Evolutionary conservation across 2,329 filamentous ascomycete genomes (phyloP).

Genomic region (Stagonosporopsis cucurbitacearum): DNA sequence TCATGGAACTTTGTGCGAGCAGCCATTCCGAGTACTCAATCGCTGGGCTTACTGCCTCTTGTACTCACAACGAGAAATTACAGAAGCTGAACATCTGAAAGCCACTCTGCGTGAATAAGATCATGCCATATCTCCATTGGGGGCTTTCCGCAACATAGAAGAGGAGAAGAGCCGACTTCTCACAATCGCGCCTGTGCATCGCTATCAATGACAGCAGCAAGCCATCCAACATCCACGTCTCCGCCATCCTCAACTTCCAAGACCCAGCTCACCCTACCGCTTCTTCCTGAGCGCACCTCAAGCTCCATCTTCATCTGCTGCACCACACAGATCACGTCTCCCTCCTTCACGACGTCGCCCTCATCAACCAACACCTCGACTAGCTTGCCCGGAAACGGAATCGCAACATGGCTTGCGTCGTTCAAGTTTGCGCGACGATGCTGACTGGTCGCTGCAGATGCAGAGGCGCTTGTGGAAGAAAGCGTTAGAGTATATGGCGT

Average conservation of each 20-base stretch:
- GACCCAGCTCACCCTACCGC: slow-evolving; percentile 59
- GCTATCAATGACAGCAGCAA: slow-evolving; percentile 57
- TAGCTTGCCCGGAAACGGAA: slow-evolving; percentile 65
- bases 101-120: too few relatives aligned
- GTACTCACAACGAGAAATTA: too few relatives aligned
- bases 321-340: slow-evolving; percentile 64
- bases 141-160: too few relatives aligned
- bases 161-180: not conserved
- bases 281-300: slow-evolving; percentile 61
- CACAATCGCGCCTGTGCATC: not conserved
- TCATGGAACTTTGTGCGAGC: too few relatives aligned
- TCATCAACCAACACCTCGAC: slow-evolving; percentile 65
- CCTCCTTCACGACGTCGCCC: slow-evolving; percentile 60
- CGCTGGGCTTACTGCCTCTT: too few relatives aligned
- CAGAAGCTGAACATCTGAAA: too few relatives aligned
- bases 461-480: slow-evolving; percentile 52
- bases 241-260: slow-evolving; percentile 61
- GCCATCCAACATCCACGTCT: slow-evolving; percentile 63
- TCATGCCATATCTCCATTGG: too few relatives aligned
- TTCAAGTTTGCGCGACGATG: slow-evolving; percentile 59
- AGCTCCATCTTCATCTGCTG: slow-evolving; percentile 75
- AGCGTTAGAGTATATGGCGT: slow-evolving; percentile 56
- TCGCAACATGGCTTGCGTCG: slow-evolving; percentile 60
- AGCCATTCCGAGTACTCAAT: too few relatives aligned
- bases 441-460: slow-evolving; percentile 47